A percentile compares a stretch with the other conserved stretches of the same genome.
Evolutionary conservation across 2,329 filamentous ascomycete genomes (phyloP).

Genomic region (Cladophialophora exuberans): DNA sequence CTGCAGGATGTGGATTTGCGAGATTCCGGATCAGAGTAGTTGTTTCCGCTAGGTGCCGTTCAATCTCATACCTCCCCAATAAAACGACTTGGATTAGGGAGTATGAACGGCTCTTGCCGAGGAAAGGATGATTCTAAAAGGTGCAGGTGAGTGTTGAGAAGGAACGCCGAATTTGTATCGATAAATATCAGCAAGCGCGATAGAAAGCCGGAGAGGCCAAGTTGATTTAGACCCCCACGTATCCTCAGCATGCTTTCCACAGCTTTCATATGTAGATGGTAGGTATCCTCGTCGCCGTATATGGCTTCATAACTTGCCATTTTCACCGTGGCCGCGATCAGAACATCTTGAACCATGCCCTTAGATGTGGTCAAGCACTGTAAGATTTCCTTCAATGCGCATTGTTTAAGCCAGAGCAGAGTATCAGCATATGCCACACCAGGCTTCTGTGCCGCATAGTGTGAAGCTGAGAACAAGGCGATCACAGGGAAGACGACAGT

Average conservation of each 20-base stretch:
- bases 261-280: slow-evolving; percentile 53
- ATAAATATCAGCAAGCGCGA: slow-evolving; percentile 55
- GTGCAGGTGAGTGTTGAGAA: slow-evolving; percentile 31
- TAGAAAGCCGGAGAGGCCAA: slow-evolving; percentile 52
- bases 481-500: slow-evolving; percentile 46
- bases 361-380: neutral
- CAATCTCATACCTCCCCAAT: too few species aligned
- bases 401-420: slow-evolving; percentile 48
- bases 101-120: too few species aligned
- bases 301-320: slow-evolving; percentile 60
- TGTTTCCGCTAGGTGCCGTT: too few species aligned
- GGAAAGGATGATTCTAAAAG: too few species aligned
- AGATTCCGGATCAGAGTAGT: too few species aligned
- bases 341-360: slow-evolving; percentile 35
- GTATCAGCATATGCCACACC: slow-evolving; percentile 31
- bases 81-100: too few species aligned
- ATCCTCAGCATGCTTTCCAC: slow-evolving; percentile 48
- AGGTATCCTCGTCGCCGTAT: slow-evolving; percentile 48
- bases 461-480: slow-evolving; percentile 47
- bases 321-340: slow-evolving; percentile 54
- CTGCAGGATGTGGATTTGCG: too few species aligned
- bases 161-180: slow-evolving; percentile 47
- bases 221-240: slow-evolving; percentile 48
- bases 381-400: slow-evolving; percentile 41
- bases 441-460: slow-evolving; percentile 40